Base-by-base conservation (phyloP, 2,329 filamentous ascomycete species). In the Aspergillus sojae region DNA sequence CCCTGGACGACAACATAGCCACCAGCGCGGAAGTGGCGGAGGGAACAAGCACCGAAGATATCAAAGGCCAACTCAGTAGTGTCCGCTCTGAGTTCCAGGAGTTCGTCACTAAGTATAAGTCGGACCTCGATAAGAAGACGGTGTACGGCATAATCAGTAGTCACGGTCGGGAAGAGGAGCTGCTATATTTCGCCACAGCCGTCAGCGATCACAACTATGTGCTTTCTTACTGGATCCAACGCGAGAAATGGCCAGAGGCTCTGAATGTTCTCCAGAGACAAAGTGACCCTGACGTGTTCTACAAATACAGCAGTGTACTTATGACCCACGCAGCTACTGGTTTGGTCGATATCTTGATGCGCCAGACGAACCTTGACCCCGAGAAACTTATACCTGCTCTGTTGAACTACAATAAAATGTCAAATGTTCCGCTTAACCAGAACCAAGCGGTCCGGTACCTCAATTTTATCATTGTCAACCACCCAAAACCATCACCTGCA, bases 391-490 rank as follows among this genome's bases (percentile, higher is more conserved):
- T 99, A 56, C 96, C 95, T 1, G 95, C 94, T 0, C 83, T 99
- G 63, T 86, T 99, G 11, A 96, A 94, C 75, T 99, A 99, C 80
- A 96, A 97, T 79, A 91, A 91, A 68, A 77, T 78, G 2, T 89
- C 88, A 61, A 86, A 84, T 58, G 89, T 90, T 0, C 80, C 91
- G 0, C 80, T 94, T 32, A 77, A 81, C 7, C 88, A 92, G 75
- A 98, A 98, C 71, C 95, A 99, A 81, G 95, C 95, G 0, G 85
- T 98, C 45, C 88, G 95, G 48, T 99, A 99, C 75, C 88, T 99
- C 23, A 92, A 94, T 68, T 97, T 94, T 76, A 92, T 93, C 63
- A 94, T 99, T 72, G 94, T 78, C 58, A 96, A 80, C 87, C 94
- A 80, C 85, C 94, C 72, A 85, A 91, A 75, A 90, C 93, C 59